Base-by-base conservation (phyloP, 2,329 filamentous ascomycete species). In the Ramichloridium luteum region DNA sequence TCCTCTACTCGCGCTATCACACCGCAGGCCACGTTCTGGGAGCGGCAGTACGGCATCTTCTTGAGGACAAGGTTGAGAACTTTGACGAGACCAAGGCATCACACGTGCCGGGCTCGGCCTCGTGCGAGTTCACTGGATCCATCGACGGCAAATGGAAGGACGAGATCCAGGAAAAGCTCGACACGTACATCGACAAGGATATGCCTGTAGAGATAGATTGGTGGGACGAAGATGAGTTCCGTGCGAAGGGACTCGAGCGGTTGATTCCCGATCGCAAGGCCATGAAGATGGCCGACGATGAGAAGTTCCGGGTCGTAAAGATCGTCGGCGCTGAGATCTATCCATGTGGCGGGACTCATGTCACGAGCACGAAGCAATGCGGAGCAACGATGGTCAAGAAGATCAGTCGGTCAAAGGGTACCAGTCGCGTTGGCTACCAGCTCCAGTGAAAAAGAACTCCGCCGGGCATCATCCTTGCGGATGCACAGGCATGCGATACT, bases 291-390 rank as follows among this genome's bases (percentile, higher is more conserved):
- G 47, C 43, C 27, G 45, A 57, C 0, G 69, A 67, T 14, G 68
- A 68, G 43, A 74, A 70, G 49, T 72, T 77, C 17, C 62, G 79
- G 6, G 74, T 82, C 0, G 77, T 83, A 14, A 68, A 72, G 36
- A 80, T 84, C 37, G 68, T 72, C 1, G 77, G 77, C 0, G 68
- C 70, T 1, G 80, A 77, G 43, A 68, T 68, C 15, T 83, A 84
- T 58, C 77, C 79, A 1, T 84, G 80, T 52, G 80, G 79, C 5
- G 79, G 79, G 0, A 84, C 79, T 15, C 80, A 84, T 59, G 77
- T 83, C 3, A 60, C 67, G 16, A 66, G 58, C 12, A 77, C 74
- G 13, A 62, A 67, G 35, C 43, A 65, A 37, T 74, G 69, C 45
- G 73, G 76, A 1, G 49, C 22, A 13, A 72, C 73, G 4, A 68